These are phyloP conservation scores for Hypoxylon subgilvum DNA, from an alignment of 495 filamentous ascomycete species.

Conservation along the genomic window DNA sequence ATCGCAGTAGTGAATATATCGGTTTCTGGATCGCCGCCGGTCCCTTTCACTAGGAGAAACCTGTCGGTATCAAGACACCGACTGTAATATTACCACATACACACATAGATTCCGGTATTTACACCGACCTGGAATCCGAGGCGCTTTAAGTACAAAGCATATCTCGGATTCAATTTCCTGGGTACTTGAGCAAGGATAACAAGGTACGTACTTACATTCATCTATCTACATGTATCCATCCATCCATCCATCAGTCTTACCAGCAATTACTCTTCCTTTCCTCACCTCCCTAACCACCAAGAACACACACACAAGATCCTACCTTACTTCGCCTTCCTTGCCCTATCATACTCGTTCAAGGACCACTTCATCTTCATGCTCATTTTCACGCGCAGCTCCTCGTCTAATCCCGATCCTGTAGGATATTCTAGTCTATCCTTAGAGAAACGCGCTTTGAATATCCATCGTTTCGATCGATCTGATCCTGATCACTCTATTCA, in stretches of 20 bases:
- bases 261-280: background rate
- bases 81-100: too few species aligned
- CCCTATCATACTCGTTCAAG: background rate
- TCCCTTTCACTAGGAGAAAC: too few species aligned
- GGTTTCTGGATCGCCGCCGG: too few species aligned
- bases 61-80: too few species aligned
- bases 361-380: conserved; percentile 1
- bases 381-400: too few species aligned
- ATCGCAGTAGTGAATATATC: too few species aligned
- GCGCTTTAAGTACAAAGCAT: too few species aligned
- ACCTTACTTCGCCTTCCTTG: background rate
- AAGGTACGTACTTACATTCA: conserved; percentile 1
- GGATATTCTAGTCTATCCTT: background rate
- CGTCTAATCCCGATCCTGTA: background rate
- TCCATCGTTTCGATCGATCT: background rate
- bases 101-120: too few species aligned
- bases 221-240: background rate
- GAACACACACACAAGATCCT: background rate
- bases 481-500: background rate
- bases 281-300: background rate
- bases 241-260: background rate
- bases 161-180: too few species aligned
- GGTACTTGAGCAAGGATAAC: too few species aligned
- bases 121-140: too few species aligned
- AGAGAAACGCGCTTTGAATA: background rate